Conservation (phyloP, 768 basidiomycete species). For the Lentinula lateritia region DNA sequence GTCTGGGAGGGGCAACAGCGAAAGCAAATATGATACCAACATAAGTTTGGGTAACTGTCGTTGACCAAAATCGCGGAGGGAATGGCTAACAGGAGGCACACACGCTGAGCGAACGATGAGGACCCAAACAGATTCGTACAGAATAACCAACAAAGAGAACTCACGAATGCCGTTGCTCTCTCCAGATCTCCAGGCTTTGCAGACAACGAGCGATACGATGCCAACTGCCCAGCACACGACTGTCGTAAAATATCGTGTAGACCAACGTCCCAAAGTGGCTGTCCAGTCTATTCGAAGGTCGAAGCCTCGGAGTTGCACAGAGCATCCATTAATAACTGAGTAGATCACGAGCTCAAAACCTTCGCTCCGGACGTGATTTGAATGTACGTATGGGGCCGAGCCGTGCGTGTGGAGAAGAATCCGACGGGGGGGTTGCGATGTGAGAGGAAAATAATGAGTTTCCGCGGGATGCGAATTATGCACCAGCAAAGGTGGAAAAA, state of each 20-base stretch:
- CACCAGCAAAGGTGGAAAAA: conserved; percentile 61
- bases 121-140: not conserved
- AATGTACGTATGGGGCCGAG: conserved; percentile 61
- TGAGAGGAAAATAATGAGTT: conserved; percentile 62
- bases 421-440: conserved; percentile 24
- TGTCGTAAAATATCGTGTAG: conserved; percentile 70
- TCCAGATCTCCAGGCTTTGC: conserved; percentile 40
- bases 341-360: conserved; percentile 57
- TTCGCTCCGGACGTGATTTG: conserved; percentile 12
- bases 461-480: conserved; percentile 58
- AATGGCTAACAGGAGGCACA: conserved; percentile 44
- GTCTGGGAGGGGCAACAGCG: conserved; percentile 52
- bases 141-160: not conserved
- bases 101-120: conserved; percentile 21
- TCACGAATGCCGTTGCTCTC: conserved; percentile 21
- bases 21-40: conserved; percentile 34
- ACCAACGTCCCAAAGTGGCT: conserved; percentile 64
- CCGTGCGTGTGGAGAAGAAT: conserved; percentile 66
- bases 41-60: conserved; percentile 36
- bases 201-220: conserved; percentile 54
- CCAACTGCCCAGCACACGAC: conserved; percentile 72
- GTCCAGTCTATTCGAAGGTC: conserved; percentile 63
- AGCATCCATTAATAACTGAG: conserved; percentile 47
- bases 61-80: conserved; percentile 40
- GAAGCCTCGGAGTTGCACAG: conserved; percentile 29